Percentiles rank a stretch among this genome's conserved stretches.
Conservation (phyloP, 78 protist species). For the Dictyostelium capitatum region DNA sequence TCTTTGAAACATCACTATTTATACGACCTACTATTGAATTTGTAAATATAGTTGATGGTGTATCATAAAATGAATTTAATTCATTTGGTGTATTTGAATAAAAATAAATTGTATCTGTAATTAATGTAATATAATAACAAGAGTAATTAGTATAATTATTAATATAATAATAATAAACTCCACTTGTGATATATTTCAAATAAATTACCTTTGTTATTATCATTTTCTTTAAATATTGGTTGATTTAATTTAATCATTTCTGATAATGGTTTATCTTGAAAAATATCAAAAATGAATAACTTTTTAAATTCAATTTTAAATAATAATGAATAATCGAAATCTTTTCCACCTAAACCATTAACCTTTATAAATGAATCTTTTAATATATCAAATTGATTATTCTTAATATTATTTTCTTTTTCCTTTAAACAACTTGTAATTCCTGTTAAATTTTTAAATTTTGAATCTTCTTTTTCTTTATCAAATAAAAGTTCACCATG, state of each 20-base stretch:
- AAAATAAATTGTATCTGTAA: no score
- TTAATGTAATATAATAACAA: no score
- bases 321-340: not conserved
- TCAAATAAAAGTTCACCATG: not conserved
- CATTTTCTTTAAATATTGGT: not conserved
- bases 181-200: no score
- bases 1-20: not conserved
- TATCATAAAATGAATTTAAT: no score
- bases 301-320: not conserved
- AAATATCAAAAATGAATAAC: not conserved
- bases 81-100: not conserved
- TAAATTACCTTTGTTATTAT: not conserved
- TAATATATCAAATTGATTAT: not conserved
- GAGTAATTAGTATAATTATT: no score
- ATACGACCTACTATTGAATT: not conserved
- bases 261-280: not conserved
- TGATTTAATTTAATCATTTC: no score
- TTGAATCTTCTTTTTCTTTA: no score
- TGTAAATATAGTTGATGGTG: not conserved
- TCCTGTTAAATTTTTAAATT: no score
- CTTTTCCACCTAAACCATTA: no score
- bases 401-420: no score
- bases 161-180: no score
- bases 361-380: not conserved
- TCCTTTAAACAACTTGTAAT: no score